Percentiles rank a stretch among this genome's conserved stretches.
These are phyloP conservation scores for Setaria italica DNA, from an alignment of 202 grass and related monocot species.

Conservation along the genomic window DNA sequence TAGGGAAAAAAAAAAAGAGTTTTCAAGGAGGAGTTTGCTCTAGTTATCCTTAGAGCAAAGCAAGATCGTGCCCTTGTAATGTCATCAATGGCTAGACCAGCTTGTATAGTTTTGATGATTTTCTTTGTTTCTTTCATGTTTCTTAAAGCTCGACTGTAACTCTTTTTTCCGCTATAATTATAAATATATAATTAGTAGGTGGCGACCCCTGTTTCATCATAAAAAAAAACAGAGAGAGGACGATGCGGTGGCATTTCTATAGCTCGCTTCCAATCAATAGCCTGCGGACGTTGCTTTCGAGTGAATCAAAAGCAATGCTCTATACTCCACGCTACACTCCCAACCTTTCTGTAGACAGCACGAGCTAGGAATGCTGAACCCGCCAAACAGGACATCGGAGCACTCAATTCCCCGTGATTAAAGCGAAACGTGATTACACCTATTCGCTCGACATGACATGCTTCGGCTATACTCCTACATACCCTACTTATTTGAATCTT, in stretches of 20 bases:
- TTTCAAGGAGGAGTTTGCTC: too few species aligned
- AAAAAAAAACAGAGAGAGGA: not conserved
- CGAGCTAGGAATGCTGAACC: not conserved
- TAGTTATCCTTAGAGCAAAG: too few species aligned
- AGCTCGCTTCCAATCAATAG: not conserved
- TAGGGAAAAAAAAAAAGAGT: too few species aligned
- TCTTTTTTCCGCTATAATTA: too few species aligned
- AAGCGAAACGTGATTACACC: not conserved
- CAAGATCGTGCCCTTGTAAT: too few species aligned
- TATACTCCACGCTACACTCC: not conserved
- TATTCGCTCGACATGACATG: conserved; percentile 25
- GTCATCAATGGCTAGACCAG: too few species aligned
- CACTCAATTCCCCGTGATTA: conserved; percentile 28
- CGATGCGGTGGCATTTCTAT: not conserved
- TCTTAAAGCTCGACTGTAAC: too few species aligned
- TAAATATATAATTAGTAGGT: too few species aligned
- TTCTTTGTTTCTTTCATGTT: too few species aligned
- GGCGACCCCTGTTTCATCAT: too few species aligned
- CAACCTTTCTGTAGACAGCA: not conserved
- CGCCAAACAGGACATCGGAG: not conserved
- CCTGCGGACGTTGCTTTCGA: conserved; percentile 30
- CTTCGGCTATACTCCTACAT: not conserved
- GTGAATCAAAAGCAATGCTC: conserved; percentile 43
- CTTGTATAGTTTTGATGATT: too few species aligned
- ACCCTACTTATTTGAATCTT: conserved; percentile 3